Conservation (phyloP, 2,329 filamentous ascomycete species). For the Trichoderma endophyticum region DNA sequence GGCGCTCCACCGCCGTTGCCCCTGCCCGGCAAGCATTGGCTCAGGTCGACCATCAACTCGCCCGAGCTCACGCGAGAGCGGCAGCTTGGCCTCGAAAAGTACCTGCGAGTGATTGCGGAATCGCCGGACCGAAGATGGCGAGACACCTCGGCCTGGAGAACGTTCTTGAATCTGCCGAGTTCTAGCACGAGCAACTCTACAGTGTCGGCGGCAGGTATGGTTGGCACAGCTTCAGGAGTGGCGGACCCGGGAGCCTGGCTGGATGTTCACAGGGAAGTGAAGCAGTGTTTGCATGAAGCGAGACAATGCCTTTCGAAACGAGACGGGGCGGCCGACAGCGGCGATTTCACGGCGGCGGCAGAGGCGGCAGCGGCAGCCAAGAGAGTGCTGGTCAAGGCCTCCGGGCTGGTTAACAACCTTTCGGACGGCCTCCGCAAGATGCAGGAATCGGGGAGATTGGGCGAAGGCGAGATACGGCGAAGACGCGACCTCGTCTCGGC, state of each 20-base stretch:
- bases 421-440: conserved; percentile 62
- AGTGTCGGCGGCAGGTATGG: conserved; percentile 44
- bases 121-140: conserved; percentile 74
- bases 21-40: conserved; percentile 73
- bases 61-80: conserved; percentile 68
- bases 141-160: conserved; percentile 67
- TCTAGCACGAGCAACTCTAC: conserved; percentile 48
- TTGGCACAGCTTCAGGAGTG: conserved; percentile 41
- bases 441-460: conserved; percentile 54
- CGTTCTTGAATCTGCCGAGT: conserved; percentile 68
- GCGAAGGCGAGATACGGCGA: conserved; percentile 71
- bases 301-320: conserved; percentile 65
- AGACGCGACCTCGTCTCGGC: conserved; percentile 67
- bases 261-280: conserved; percentile 72
- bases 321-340: conserved; percentile 49
- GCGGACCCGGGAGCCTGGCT: conserved; percentile 69
- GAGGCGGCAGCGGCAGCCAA: conserved; percentile 74
- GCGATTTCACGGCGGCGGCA: conserved; percentile 43
- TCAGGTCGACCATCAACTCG: conserved; percentile 68
- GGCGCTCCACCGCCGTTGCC: conserved; percentile 62
- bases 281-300: conserved; percentile 60
- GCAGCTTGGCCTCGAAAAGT: conserved; percentile 65
- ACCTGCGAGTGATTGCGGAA: conserved; percentile 69
- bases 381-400: conserved; percentile 66
- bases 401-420: conserved; percentile 59